Evolutionary conservation across 306 rosid genomes (phyloP).

Genomic region (Hylodesmum podocarpum): DNA sequence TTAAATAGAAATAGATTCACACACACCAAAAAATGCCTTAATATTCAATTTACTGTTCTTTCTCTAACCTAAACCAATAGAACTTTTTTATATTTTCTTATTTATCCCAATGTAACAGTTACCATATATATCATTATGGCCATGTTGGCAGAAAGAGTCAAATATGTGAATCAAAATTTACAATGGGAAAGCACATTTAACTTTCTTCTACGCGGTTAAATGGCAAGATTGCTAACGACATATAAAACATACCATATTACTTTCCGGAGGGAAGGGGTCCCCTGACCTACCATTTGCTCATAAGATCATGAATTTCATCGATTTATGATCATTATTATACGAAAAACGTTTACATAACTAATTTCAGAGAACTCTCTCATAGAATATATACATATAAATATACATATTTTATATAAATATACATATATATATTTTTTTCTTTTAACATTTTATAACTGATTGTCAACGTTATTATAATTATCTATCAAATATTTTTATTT

Average conservation of each 20-base stretch:
- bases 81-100: not conserved
- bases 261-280: not conserved
- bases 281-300: slow-evolving; percentile 12
- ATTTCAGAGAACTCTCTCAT: too few relatives aligned
- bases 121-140: not conserved
- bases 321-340: too few relatives aligned
- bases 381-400: too few relatives aligned
- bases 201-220: not conserved
- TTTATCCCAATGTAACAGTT: not conserved
- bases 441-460: too few relatives aligned
- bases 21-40: not conserved
- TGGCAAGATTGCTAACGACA: slow-evolving; percentile 29
- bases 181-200: not conserved
- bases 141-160: not conserved
- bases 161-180: not conserved
- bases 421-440: too few relatives aligned
- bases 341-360: too few relatives aligned
- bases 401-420: too few relatives aligned
- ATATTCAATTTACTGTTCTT: not conserved
- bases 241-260: slow-evolving; percentile 18
- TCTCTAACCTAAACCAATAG: not conserved
- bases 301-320: slow-evolving; percentile 5
- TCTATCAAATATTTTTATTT: too few relatives aligned
- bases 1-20: not conserved
- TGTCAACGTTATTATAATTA: too few relatives aligned